These are phyloP conservation scores for Dimargaris cristalligena DNA, from an alignment of 192 early-diverging fungal species.

Conservation along the genomic window DNA sequence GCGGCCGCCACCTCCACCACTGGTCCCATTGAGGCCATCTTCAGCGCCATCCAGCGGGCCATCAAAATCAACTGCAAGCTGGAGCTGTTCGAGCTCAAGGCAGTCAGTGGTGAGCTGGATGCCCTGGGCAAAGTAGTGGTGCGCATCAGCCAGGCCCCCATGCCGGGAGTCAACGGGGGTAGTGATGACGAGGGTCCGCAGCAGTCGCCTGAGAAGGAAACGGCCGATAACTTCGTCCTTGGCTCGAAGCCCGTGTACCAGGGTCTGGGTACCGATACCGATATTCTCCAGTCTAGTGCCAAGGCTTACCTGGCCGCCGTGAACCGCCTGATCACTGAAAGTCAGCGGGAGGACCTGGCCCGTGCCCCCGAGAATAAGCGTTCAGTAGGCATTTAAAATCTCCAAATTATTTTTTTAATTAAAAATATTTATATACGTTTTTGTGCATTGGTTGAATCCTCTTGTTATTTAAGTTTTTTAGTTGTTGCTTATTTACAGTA, in stretches of 20 bases:
- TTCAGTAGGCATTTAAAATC: constrained; percentile 7
- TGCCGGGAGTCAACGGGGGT: too few relatives aligned
- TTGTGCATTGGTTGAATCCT: too few relatives aligned
- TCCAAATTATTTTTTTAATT: too few relatives aligned
- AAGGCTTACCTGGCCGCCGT: constrained; percentile 81
- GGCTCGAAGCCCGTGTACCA: constrained; percentile 33
- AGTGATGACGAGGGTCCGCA: too few relatives aligned
- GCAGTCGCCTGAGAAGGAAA: constrained; percentile 47
- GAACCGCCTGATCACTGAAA: constrained; percentile 40
- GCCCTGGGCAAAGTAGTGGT: constrained; percentile 74
- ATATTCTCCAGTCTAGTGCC: constrained; percentile 73
- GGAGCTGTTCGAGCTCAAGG: constrained; percentile 71
- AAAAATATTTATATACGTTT: too few relatives aligned
- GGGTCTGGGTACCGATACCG: constrained; percentile 65
- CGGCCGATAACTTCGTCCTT: constrained; percentile 32
- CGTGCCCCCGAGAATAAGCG: background rate
- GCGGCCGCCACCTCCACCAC: constrained; percentile 68
- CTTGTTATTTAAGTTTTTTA: too few relatives aligned
- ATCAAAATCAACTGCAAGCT: constrained; percentile 53
- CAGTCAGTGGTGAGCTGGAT: constrained; percentile 74
- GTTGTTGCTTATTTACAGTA: too few relatives aligned
- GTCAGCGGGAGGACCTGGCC: background rate
- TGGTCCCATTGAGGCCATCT: constrained; percentile 82
- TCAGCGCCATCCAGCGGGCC: constrained; percentile 75
- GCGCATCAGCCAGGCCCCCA: constrained; percentile 45